phyloP scores from a whole-genome alignment of 202 grass and related monocot genomes.

The Digitaria exilis region DNA sequence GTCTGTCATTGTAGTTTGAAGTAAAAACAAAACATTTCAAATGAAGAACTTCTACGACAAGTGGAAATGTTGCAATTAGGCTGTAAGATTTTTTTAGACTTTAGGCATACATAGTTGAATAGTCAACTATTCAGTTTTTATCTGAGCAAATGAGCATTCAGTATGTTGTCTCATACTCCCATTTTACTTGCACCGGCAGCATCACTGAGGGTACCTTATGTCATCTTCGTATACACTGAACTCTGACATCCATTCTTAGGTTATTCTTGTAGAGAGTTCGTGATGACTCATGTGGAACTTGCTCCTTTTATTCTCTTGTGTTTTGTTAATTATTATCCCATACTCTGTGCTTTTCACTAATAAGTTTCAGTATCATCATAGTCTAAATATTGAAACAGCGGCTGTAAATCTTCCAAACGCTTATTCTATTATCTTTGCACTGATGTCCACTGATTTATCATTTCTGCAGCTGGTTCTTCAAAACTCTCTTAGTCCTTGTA shows the following conservation, averaged over 20 bases:
- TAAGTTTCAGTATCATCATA: slow-evolving; percentile 17
- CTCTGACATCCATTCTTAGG: not conserved
- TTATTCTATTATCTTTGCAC: not conserved
- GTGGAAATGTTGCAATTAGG: slow-evolving; percentile 4
- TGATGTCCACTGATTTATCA: slow-evolving; percentile 23
- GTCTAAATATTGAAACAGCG: slow-evolving; percentile 3
- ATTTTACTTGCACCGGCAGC: not conserved
- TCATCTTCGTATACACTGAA: not conserved
- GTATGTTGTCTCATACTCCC: not conserved
- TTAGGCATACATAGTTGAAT: slow-evolving; percentile 10
- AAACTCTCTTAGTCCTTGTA: not conserved
- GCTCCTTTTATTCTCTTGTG: slow-evolving; percentile 19
- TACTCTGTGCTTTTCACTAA: slow-evolving; percentile 6
- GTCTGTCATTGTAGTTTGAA: slow-evolving; percentile 6
- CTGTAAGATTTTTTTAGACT: not conserved
- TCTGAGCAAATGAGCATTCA: slow-evolving; percentile 10
- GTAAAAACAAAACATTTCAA: slow-evolving; percentile 23
- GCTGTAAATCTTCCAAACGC: not conserved
- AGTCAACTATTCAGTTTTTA: not conserved
- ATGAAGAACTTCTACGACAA: slow-evolving; percentile 10
- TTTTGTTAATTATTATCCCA: not conserved
- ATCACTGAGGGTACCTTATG: not conserved
- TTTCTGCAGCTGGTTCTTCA: not conserved
- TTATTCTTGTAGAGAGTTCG: slow-evolving; percentile 11
- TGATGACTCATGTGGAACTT: slow-evolving; percentile 1